Conservation (phyloP, 2,329 filamentous ascomycete species). For the Rutstroemia sp. region DNA sequence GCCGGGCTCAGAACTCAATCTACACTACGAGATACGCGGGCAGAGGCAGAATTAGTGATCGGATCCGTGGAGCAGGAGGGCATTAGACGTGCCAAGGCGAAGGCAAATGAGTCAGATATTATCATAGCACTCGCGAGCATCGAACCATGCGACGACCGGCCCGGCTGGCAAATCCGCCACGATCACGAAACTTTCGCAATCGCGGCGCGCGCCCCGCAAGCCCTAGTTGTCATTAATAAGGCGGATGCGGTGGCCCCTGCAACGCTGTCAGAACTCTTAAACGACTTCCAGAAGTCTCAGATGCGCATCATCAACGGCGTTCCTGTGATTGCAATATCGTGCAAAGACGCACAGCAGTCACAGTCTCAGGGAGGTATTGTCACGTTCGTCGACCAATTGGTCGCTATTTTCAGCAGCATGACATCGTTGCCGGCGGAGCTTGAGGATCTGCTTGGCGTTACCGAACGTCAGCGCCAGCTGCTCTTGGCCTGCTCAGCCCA, state of each 20-base stretch:
- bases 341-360: constrained; percentile 46
- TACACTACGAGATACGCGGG: constrained; percentile 1
- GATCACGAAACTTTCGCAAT: constrained; percentile 50
- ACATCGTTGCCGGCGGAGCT: constrained; percentile 64
- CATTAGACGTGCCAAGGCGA: constrained; percentile 75
- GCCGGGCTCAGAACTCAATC: constrained; percentile 64
- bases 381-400: constrained; percentile 47
- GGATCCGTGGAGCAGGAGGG: constrained; percentile 81
- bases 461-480: constrained; percentile 78
- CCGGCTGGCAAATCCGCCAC: constrained; percentile 40
- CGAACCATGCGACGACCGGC: constrained; percentile 38
- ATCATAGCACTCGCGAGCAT: constrained; percentile 75
- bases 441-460: constrained; percentile 83
- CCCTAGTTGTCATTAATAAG: constrained; percentile 57
- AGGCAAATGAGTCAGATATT: constrained; percentile 77
- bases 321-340: constrained; percentile 62
- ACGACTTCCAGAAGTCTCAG: constrained; percentile 30
- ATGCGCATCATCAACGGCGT: constrained; percentile 28
- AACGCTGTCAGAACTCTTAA: constrained; percentile 34
- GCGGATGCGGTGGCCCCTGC: constrained; percentile 39
- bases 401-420: constrained; percentile 61
- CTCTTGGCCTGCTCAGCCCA: constrained; percentile 65
- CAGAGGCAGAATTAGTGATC: constrained; percentile 35
- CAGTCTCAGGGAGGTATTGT: constrained; percentile 44
- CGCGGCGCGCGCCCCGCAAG: constrained; percentile 40